Evolutionary conservation across 2,329 filamentous ascomycete genomes (phyloP), one percentile per base, ranked within the genome.

Genomic region (Ceratocystis diversiconidia): DNA sequence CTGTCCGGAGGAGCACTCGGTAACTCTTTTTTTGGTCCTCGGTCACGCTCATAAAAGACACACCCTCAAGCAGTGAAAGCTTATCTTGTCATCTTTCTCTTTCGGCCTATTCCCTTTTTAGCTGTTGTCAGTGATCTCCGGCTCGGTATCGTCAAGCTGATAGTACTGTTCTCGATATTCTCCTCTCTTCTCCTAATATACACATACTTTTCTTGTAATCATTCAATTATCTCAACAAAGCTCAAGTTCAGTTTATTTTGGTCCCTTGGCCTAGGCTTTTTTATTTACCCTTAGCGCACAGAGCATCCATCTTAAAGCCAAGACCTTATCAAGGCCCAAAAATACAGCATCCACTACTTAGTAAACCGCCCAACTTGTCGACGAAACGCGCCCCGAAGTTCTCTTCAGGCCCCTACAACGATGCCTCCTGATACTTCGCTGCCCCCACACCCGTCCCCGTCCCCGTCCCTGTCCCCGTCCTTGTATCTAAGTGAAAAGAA

Each of bases 1-100:
- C 66, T 67, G 66, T 67, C 66, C 66, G 66, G 66, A 62, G 66
- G 66, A 67, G 66, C 44, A 32, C 5, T 10, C 55, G 50, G 22
- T 61, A 30, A 30, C 30, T 57, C 43, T 43, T 10, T 59, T 63
- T 55, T 63, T 28, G 0, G 22, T 32, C 12, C 8, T 10, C 8
- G 17, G n/a, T 25, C 25, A 32, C 30, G 1, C 30, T 10, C 46
- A 15, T n/a, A 46, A 46, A 15, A 15, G 15, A 12, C n/a, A 50
- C 25, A 1, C 25, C 25, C 25, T 28, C 25, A 3, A 28, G 25
- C 4, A 28, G 3, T 30, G 30, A 30, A 30, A 7, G 30, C 30
- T 30, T 30, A 30, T 12, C 10, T 41, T 12, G 8, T 12, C 36
- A 10, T 41, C 36, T 10, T 41, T 41, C 36, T 41, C 32, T 36